Conservation (phyloP, 306 rosid genomes). For the Glycyrrhiza uralensis region DNA sequence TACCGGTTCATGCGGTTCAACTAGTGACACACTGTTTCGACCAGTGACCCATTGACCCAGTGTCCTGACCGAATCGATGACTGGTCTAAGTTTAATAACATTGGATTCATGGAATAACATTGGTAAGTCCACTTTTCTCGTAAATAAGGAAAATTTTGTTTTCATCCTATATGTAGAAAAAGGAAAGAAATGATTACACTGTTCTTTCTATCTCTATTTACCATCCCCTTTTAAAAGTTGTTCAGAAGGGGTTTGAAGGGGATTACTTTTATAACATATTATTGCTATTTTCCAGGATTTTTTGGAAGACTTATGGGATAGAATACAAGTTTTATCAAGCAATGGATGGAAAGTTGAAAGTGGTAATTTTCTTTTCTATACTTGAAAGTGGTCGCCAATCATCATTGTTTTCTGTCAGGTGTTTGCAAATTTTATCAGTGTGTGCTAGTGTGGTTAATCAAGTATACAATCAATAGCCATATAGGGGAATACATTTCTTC, state of each 20-base stretch:
- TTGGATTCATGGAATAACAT: background rate
- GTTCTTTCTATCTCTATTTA: background rate
- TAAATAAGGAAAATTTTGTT: background rate
- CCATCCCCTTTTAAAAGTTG: background rate
- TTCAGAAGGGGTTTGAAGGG: background rate
- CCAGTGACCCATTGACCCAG: too few relatives aligned
- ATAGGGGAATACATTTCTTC: background rate
- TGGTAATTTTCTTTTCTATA: constrained; percentile 50
- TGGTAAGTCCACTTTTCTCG: background rate
- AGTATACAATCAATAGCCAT: background rate
- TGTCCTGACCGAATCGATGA: too few relatives aligned
- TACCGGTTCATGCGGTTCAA: too few relatives aligned
- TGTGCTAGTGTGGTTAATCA: background rate
- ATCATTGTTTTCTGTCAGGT: background rate
- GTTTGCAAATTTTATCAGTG: background rate
- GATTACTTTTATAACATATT: constrained; percentile 1
- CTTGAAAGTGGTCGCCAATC: too few relatives aligned
- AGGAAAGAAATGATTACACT: background rate
- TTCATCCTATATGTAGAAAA: background rate
- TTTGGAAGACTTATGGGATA: constrained; percentile 93
- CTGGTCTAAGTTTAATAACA: too few relatives aligned
- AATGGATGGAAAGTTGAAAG: constrained; percentile 97
- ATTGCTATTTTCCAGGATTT: constrained; percentile 61
- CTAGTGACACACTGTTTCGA: too few relatives aligned
- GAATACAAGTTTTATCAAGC: constrained; percentile 60